Evolutionary conservation across 139 green algal genomes (phyloP).

Genomic region (Marvania coccoides): DNA sequence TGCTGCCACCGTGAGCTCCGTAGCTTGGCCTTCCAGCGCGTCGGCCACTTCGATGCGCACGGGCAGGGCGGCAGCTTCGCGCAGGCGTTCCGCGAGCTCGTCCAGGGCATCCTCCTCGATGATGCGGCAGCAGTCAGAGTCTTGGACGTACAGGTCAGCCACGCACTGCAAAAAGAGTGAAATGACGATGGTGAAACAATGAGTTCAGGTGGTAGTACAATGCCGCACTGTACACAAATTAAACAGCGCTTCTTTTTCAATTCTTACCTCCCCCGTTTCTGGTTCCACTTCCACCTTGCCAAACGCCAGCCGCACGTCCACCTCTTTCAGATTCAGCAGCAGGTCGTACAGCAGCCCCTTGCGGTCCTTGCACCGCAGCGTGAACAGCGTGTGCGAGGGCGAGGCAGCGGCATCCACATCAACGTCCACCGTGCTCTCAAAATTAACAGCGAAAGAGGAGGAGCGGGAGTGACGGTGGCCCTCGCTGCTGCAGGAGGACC

Average conservation of each 20-base stretch:
- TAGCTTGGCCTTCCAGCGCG: conserved; percentile 24
- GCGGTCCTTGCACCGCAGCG: conserved; percentile 52
- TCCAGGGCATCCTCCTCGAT: conserved; percentile 25
- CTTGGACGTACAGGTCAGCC: conserved; percentile 57
- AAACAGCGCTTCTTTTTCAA: too few relatives aligned
- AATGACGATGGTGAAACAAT: too few relatives aligned
- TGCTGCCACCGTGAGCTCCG: conserved; percentile 52
- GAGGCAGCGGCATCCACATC: conserved; percentile 58
- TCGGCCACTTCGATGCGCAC: conserved; percentile 42
- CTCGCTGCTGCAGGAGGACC: not conserved
- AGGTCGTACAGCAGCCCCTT: conserved; percentile 79
- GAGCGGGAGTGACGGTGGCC: not conserved
- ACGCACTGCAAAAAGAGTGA: too few relatives aligned
- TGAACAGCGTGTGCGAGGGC: conserved; percentile 45
- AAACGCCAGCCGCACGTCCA: conserved; percentile 60
- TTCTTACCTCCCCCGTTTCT: not conserved
- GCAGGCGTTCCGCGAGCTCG: conserved; percentile 28
- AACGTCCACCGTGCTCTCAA: conserved; percentile 21
- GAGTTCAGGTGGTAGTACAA: too few relatives aligned
- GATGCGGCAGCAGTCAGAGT: conserved; percentile 23
- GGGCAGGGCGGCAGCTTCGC: conserved; percentile 31
- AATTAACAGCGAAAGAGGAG: not conserved
- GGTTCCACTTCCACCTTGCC: conserved; percentile 34
- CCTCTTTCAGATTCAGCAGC: conserved; percentile 58
- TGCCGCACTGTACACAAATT: too few relatives aligned